Evolutionary conservation across 75 land plant genomes (phyloP), one percentile per base, ranked within the genome.

Genomic region (Cupressus sempervirens): DNA sequence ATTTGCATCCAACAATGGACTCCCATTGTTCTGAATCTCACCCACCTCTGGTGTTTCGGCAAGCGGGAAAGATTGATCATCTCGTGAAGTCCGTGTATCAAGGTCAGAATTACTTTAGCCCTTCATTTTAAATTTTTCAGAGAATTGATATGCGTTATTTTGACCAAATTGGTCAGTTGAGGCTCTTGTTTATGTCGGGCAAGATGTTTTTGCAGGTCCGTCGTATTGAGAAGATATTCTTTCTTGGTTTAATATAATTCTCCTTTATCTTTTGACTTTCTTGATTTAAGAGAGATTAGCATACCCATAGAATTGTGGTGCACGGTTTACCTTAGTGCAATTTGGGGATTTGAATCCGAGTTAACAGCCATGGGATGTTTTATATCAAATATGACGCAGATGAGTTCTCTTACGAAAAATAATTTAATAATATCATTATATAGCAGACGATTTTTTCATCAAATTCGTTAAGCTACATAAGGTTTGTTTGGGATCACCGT

Each of bases 11-110:
- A 36, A 52, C 20, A 70, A 53, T 38, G 20, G 74, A 72, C 29
- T 67, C 82, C 32, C 11, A 80, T 8, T 81, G 46, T 4, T 20
- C 65, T 45, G 65, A 70, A 45, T 82, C 50, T 80, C 29, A 46
- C 7, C 56, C 40, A 32, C 46, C 95, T 23, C 93, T 94, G 65
- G 98, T 98, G 26, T 98, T 94, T 80, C 98, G 98, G 43, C 93
- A 94, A 86, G 98, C 92, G 45, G 99, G 99, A 56, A 98, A 98
- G 85, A 98, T 98, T 87, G 98, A 98, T 50, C 94, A 96, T 30
- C 95, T 98, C 65, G 99, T 98, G 88, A 90, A 91, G 53, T 93
- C 93, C 45, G 95, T 96, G 14, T 93, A 97, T 75, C 70, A 91
- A 82, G 99, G 99, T 94, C 5, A 23, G 58, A 11, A 32, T 72